Conservation (phyloP, 352 stramenopile species). For the Globisporangium middletonii region DNA sequence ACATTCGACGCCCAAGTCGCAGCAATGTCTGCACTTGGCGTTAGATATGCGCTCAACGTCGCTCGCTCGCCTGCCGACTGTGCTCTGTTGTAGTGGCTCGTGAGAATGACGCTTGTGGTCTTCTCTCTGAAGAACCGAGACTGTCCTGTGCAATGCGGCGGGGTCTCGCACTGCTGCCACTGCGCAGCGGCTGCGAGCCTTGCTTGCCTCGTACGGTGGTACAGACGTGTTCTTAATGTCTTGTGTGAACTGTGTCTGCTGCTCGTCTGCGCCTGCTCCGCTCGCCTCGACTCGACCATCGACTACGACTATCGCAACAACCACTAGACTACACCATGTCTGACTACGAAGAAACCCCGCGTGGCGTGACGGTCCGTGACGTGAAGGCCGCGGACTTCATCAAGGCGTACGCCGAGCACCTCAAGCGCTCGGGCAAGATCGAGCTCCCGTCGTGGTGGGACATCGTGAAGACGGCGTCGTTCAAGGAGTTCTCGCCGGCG, state of each 20-base stretch:
- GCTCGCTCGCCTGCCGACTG: conserved; percentile 6
- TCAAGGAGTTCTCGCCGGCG: conserved; percentile 97
- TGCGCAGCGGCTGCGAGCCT: conserved; percentile 19
- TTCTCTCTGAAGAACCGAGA: conserved; percentile 84
- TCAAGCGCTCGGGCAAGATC: conserved; percentile 99
- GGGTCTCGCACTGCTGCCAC: conserved; percentile 6
- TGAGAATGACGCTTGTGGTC: conserved; percentile 50
- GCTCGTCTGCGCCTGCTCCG: conserved; percentile 1
- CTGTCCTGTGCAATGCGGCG: conserved; percentile 76
- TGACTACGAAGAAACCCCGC: conserved; percentile 75
- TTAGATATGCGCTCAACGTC: neutral
- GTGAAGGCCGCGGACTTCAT: conserved; percentile 97
- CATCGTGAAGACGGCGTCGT: conserved; percentile 97
- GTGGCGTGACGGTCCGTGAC: conserved; percentile 96
- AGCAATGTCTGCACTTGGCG: neutral
- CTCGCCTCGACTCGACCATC: conserved; percentile 7
- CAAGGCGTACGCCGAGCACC: conserved; percentile 97
- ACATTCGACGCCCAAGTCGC: neutral
- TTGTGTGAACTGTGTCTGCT: conserved; percentile 16
- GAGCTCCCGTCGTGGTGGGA: conserved; percentile 97
- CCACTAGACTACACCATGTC: conserved; percentile 44
- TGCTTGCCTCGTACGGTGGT: conserved; percentile 63
- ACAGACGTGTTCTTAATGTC: conserved; percentile 90
- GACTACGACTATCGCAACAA: conserved; percentile 30
- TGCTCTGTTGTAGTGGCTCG: conserved; percentile 9